These are phyloP conservation scores for Panicum hallii DNA, from an alignment of 202 grass and related monocot species.

Conservation along the genomic window DNA sequence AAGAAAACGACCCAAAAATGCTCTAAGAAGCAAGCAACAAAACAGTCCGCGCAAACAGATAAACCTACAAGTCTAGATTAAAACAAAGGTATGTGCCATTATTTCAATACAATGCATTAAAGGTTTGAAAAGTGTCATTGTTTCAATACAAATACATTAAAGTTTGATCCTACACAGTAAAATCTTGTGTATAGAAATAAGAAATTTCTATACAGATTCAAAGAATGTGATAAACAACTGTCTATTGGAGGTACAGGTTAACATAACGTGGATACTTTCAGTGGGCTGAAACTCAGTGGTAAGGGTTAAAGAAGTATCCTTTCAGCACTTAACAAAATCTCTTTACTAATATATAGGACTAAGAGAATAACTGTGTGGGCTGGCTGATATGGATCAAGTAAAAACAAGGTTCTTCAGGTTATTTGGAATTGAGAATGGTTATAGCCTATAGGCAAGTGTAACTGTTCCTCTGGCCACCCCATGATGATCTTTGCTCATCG, in stretches of 20 bases:
- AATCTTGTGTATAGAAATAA: not conserved
- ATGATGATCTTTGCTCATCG: conserved; percentile 23
- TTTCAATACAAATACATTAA: not conserved
- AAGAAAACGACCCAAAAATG: not conserved
- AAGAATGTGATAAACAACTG: not conserved
- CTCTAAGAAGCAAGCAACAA: not conserved
- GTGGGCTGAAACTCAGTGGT: not conserved
- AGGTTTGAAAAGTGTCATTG: not conserved
- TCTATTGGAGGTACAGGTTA: not conserved
- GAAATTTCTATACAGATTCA: not conserved
- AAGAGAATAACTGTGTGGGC: not conserved
- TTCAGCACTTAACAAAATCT: conserved; percentile 10
- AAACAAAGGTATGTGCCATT: not conserved
- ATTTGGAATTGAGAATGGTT: no score
- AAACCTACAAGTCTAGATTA: not conserved
- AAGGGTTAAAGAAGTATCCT: not conserved
- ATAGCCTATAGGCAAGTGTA: no score
- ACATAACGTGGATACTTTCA: not conserved
- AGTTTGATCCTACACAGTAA: not conserved
- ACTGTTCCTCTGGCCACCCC: no score
- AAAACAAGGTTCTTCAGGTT: no score
- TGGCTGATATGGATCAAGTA: no score
- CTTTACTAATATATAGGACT: not conserved
- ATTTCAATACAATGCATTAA: conserved; percentile 3
- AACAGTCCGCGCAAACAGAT: conserved; percentile 3